Evolutionary conservation across 495 filamentous ascomycete genomes (phyloP).

Genomic region (Penicillium flavigenum): DNA sequence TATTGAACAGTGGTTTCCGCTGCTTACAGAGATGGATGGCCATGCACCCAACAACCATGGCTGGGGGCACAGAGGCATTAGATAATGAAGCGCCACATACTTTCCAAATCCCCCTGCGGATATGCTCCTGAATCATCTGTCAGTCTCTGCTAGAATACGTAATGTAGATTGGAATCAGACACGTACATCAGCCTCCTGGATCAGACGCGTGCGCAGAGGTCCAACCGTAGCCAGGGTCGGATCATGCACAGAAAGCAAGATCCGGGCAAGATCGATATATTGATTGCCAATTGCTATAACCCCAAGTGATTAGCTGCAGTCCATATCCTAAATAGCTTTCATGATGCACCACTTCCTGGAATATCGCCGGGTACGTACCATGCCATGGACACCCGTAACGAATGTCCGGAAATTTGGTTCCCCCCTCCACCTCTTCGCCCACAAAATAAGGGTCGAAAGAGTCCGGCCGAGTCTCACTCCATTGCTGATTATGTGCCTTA

Average conservation of each 20-base stretch:
- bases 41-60: constrained; percentile 31
- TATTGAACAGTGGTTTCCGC: not conserved
- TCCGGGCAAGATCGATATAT: constrained; percentile 22
- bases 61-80: constrained; percentile 25
- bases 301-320: not conserved
- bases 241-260: constrained; percentile 24
- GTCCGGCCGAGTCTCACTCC: constrained; percentile 21
- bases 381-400: constrained; percentile 29
- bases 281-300: constrained; percentile 27
- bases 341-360: no score
- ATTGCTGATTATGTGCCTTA: constrained; percentile 22
- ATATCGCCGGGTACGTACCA: constrained; percentile 10
- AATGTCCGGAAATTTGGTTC: constrained; percentile 24
- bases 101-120: constrained; percentile 29
- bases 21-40: constrained; percentile 28
- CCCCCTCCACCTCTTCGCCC: constrained; percentile 22
- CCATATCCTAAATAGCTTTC: not conserved
- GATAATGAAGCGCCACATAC: constrained; percentile 29
- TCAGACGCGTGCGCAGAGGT: constrained; percentile 21
- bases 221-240: constrained; percentile 24
- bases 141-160: not conserved
- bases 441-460: constrained; percentile 30
- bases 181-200: constrained; percentile 25
- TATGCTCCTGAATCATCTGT: constrained; percentile 12
- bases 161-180: not conserved